Base-by-base conservation (phyloP, 176 grass and related monocot species). In the Calamus simplicifolius region DNA sequence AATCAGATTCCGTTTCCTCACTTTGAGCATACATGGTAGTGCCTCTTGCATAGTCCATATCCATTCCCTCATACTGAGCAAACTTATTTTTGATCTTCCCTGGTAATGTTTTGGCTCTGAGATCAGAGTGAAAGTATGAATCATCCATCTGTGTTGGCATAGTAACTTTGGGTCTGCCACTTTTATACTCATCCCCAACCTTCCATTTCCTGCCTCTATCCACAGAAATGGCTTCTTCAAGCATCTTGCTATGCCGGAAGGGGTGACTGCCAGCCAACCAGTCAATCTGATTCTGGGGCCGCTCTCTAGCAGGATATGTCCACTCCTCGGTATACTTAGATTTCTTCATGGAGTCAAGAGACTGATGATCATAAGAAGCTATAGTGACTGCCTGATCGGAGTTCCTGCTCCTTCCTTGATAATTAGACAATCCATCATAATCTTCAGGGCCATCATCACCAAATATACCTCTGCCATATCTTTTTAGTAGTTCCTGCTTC, bases 1-100 rank as follows among this genome's bases (percentile, higher is more conserved):
- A 88, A 78, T 97, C 87, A 58, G 87, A 98, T 76, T 98, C 88
- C 23, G 81, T 91, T 54, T 88, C 86, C 54, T 88, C 84, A 62
- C 68, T 91, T 59, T 80, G 87, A 69, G 70, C 69, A 61, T 71
- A 72, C 19, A 60, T 48, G 61, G 72, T 72, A 73, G 48, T 70
- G 59, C 69, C 69, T 57, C 61, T 82, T 18, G 79, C 63, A 69
- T 60, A 75, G 54, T 79, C 79, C 65, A 79, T 68, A 57, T 56
- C 60, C 50, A 54, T 85, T 29, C 54, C 59, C 23, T 66, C 82
- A 53, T 77, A 63, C 35, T 53, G 78, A 63, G 23, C 35, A 61
- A 25, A 57, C 66, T 79, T 82, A 71, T 54, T 73, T 60, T 64
- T 79, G 6, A 58, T 62, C 54, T 72, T 85, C 51, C 64, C 75